Base-by-base conservation (phyloP, 768 basidiomycete species). In the Boletus coccyginus region DNA sequence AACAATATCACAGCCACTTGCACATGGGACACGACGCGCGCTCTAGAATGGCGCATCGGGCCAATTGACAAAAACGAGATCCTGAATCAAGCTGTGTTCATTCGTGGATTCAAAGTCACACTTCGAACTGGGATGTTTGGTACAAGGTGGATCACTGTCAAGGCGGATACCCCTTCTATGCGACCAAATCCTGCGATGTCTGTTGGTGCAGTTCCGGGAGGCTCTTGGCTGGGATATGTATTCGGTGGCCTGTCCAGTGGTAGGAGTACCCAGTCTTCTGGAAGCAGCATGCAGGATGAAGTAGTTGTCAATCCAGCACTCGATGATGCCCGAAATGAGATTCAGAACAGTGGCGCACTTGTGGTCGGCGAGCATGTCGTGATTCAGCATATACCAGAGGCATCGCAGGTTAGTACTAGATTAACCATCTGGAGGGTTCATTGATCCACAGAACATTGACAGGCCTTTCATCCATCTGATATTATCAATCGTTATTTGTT, bases 1-100 rank as follows among this genome's bases (percentile, higher is more conserved):
- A 55, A 52, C 19, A 44, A 49, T 14, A 33, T 61, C 3, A 51
- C 55, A 14, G 33, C 50, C 5, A 8, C 52, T 0, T 62, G 53
- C n/a, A 31, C 56, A 3, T 61, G 60, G 58, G 54, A 49, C 3
- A 58, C 57, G 5, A 50, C 42, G 1, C 51, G 49, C 7, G 35
- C 51, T 27, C 8, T 60, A 7, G 45, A 53, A 16, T 56, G 51
- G 50, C 58, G 58, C 29, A 36, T 31, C 13, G 59, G 61, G 7
- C 61, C 50, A 14, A 1, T 24, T 1, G n/a, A 41, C 2, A 21
- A 45, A 3, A 16, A 35, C 13, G 55, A 29, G 6, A 7, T 45
- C 7, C 41, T 49, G 13, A 66, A 69, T 40, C 64, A 69, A 33
- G 43, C 55, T 3, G 55, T 66, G 16, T 68, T 66, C 40, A 59